Base-by-base conservation (phyloP, 495 filamentous ascomycete genomes). In the Daldinia loculata region DNA sequence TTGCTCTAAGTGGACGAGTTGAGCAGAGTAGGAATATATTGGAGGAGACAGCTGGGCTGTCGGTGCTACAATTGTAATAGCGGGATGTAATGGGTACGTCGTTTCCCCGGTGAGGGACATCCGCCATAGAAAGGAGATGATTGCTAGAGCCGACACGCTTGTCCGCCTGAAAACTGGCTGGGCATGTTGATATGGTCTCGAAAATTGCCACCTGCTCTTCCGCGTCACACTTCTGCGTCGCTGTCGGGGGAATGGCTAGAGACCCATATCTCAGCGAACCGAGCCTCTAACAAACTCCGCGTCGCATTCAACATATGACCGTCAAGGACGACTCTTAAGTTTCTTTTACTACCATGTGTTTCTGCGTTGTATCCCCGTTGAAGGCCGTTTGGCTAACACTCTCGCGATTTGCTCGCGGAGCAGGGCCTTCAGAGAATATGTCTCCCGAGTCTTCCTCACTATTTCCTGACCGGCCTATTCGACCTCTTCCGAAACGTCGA, bases 391-490 rank as follows among this genome's bases (percentile, higher is more conserved):
- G 69, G 78, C 78, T 81, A 76, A 81, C 73, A 56, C 30, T 77
- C 34, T 73, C 52, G 36, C 67, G 78, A 51, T 57, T 72, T 55
- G 29, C 43, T 34, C 43, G 58, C 50, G 24, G 55, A 70, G 30
- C 38, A 75, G 73, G 69, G 56, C 57, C 56, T 59, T 63, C 64
- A 59, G 63, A 69, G 43, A 84, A 65, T 17, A 87, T 88, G 85
- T 88, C 90, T 78, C 85, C 90, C 73, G 92, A 95, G 79, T 89
- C 90, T 53, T 94, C 93, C 56, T 84, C 89, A 34, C 79, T 92
- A 70, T 95, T 92, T 76, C 92, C 93, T 69, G 92, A 96, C 74
- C 89, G 96, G 73, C 90, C 94, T 63, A 98, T 99, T 76, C 92
- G 94, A 43, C 96, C 96, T 55, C 85, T 99, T 60, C 96, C 96